Conservation (phyloP, 1,139 yeast genomes). For the Petasospora fabianii region DNA sequence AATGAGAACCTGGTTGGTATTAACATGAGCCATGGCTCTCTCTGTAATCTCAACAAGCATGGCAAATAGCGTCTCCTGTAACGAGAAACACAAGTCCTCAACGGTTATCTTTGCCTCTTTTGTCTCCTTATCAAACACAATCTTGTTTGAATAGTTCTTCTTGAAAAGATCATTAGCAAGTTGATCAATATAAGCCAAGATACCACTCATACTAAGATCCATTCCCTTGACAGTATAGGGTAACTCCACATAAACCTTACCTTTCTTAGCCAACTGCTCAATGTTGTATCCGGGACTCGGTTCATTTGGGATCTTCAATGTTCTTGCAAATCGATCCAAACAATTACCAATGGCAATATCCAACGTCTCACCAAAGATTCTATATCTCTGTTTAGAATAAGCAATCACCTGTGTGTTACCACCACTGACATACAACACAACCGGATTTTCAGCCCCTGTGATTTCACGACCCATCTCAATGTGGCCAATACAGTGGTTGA, state of each 20-base stretch:
- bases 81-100: conserved; percentile 87
- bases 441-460: conserved; percentile 93
- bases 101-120: conserved; percentile 56
- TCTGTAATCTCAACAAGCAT: conserved; percentile 98
- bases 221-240: conserved; percentile 98
- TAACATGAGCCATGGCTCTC: conserved; percentile 97
- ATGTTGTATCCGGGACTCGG: conserved; percentile 98
- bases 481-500: conserved; percentile 96
- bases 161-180: conserved; percentile 68
- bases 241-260: conserved; percentile 59
- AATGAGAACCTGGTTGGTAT: conserved; percentile 80
- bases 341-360: conserved; percentile 98
- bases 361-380: conserved; percentile 95
- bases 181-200: conserved; percentile 76
- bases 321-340: conserved; percentile 91
- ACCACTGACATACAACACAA: conserved; percentile 93
- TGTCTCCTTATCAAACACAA: conserved; percentile 45
- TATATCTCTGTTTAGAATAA: conserved; percentile 84
- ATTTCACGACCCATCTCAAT: conserved; percentile 99
- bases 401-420: conserved; percentile 99
- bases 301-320: conserved; percentile 79
- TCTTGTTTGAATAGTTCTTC: conserved; percentile 48
- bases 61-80: conserved; percentile 89
- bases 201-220: conserved; percentile 97
- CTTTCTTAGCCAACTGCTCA: conserved; percentile 83